These are phyloP conservation scores for Colletotrichum orbiculare DNA, from an alignment of 2,329 filamentous ascomycete species.

Conservation along the genomic window DNA sequence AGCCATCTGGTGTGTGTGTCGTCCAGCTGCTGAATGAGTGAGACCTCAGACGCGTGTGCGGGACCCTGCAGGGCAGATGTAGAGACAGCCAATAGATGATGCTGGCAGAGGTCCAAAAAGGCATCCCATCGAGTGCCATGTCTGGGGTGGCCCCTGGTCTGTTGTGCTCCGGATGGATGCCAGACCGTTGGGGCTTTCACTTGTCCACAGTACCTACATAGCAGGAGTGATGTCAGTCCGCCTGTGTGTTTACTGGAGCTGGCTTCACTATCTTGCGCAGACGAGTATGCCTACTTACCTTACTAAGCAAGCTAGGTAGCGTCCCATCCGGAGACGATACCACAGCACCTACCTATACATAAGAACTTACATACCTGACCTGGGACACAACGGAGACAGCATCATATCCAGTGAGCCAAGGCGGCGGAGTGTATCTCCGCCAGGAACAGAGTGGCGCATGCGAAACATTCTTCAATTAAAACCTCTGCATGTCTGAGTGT, in stretches of 20 bases:
- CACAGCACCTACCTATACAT: no score
- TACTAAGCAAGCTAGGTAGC: no score
- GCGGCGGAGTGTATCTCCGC: no score
- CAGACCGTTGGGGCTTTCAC: conserved; percentile 29
- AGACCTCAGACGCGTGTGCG: conserved; percentile 34
- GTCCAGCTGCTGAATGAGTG: conserved; percentile 19
- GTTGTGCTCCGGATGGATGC: conserved; percentile 16
- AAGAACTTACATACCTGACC: no score
- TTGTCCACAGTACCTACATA: background rate
- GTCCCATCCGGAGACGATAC: no score
- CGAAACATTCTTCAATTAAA: conserved; percentile 32
- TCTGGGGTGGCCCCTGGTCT: conserved; percentile 23
- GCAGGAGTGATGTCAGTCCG: conserved; percentile 26
- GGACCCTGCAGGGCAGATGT: conserved; percentile 34
- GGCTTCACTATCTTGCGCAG: no score
- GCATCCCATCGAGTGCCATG: conserved; percentile 11
- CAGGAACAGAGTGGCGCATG: no score
- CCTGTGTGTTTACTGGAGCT: no score
- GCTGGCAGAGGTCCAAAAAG: conserved; percentile 22
- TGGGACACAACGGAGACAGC: no score
- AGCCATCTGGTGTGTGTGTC: background rate
- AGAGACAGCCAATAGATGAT: conserved; percentile 21
- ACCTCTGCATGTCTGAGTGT: conserved; percentile 31
- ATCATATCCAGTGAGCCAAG: no score
- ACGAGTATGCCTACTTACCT: no score